Evolutionary conservation across 2,329 filamentous ascomycete species (phyloP), one percentile per base, ranked within the genome.

Genomic region (Aschersonia sp.): DNA sequence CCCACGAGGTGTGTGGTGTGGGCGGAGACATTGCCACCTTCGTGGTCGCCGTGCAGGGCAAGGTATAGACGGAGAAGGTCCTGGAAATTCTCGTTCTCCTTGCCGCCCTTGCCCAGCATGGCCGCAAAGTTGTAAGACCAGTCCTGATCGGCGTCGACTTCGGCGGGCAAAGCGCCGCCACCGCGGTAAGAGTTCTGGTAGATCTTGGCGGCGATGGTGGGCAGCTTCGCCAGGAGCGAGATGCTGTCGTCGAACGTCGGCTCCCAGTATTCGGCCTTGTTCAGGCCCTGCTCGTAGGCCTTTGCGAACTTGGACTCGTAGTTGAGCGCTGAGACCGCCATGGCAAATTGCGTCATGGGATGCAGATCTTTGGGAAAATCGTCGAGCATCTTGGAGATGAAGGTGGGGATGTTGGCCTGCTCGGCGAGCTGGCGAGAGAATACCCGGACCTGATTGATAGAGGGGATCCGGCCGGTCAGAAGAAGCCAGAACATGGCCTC

Each of bases 401-500:
- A 94, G 43, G 76, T 71, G 30, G 92, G 92, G 46, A 98, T 78
- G 57, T 78, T 72, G 29, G 85, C 84, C 70, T 96, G 83, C 64
- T 89, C 84, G 46, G 92, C 92, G 30, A 97, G 75, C 65, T 97
- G 84, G 50, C 82, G 79, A 44, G 88, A 94, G 58, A 98, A 81
- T 43, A 70, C 73, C 58, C 91, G 85, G 53, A 92, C 80, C 67
- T 98, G 92, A 52, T 72, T 71, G 29, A 82, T 84, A 1, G 85
- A 86, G 30, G 92, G 92, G 29, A 97, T 85, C 67, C 94, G 77
- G 51, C 92, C 92, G 7, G 92, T 98, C 57, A 98, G 75, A 46
- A 98, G 80, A 42, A 97, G 80, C 92, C 92, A 98, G 77, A 98
- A 98, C 92, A 98, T 98, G 66, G 91, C 82, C 69, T 98, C 92